Conservation (phyloP, 2,329 filamentous ascomycete species). For the Cladosporium sp. region DNA sequence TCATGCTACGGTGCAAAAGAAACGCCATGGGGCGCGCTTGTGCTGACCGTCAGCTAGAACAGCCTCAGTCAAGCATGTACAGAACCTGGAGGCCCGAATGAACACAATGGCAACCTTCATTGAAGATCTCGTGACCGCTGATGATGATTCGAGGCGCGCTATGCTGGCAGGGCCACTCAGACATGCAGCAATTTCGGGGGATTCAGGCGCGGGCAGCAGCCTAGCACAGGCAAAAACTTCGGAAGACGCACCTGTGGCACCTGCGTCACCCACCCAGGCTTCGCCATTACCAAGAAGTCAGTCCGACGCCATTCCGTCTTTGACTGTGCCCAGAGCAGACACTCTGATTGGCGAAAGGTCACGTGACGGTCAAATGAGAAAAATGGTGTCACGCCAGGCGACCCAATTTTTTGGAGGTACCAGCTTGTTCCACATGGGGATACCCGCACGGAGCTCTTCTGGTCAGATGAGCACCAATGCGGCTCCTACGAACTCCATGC, state of each 20-base stretch:
- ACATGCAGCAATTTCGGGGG: neutral
- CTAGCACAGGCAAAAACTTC: too few relatives aligned
- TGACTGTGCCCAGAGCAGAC: neutral
- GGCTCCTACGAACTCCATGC: neutral
- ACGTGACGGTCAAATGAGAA: slow-evolving; percentile 6
- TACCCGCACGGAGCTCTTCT: neutral
- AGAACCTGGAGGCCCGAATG: neutral
- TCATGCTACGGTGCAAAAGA: neutral
- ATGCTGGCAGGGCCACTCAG: neutral
- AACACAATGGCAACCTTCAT: slow-evolving; percentile 2
- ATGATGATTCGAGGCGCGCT: neutral
- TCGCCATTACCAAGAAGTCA: too few relatives aligned
- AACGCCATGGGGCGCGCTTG: neutral
- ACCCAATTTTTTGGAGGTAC: slow-evolving; percentile 10
- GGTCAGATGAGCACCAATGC: neutral
- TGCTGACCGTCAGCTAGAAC: neutral
- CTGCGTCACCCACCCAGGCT: too few relatives aligned
- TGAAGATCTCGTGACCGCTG: neutral
- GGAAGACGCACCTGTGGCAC: too few relatives aligned
- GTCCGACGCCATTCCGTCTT: neutral
- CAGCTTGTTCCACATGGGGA: neutral
- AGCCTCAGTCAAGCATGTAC: neutral
- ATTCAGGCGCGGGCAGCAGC: neutral
- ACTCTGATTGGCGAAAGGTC: neutral
- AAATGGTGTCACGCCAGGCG: slow-evolving; percentile 7